Base-by-base conservation (phyloP, 2,329 filamentous ascomycete species). In the Venturia carpophila region DNA sequence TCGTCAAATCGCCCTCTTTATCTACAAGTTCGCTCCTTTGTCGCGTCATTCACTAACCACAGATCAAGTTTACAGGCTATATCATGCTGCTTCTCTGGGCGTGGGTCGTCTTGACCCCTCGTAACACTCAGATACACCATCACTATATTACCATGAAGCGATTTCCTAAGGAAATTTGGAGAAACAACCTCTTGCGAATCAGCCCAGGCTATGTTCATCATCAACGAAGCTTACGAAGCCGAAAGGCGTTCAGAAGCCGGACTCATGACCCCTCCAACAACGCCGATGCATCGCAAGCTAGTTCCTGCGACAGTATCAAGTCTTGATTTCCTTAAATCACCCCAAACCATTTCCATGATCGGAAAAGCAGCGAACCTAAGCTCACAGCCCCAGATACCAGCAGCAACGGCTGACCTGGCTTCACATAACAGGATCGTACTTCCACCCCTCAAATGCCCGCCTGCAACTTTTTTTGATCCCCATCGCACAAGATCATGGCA, bases 311-410 rank as follows among this genome's bases (percentile, higher is more conserved):
- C 37, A n/a, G 30, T 58, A 58, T 58, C 52, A 34, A 58, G 52
- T 21, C 52, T 58, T 11, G 52, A 37, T 37, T 58, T 58, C 52
- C 52, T 58, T 27, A 37, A 58, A 15, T 58, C 52, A n/a, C 52
- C 27, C 52, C 27, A 27, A 27, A 58, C 52, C 3, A 58, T 34
- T 10, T n/a, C 27, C 10, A 15, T 58, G 9, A 37, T 37, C 13
- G 52, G 27, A 15, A n/a, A 34, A 37, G 27, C 52, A 34, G 27
- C 52, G 7, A 37, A 34, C 6, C 30, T 58, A 9, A 5, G 17
- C 15, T 7, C 27, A 34, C 52, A 58, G 30, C 27, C 6, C 17
- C 27, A 58, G n/a, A 37, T 11, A 19, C 52, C 52, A 17, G 37
- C 52, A 58, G 52, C 52, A 24, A 58, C 52, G 3, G 17, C 52